Conservation (phyloP, 148 eudicot genomes). For the Arctostaphylos glauca region DNA sequence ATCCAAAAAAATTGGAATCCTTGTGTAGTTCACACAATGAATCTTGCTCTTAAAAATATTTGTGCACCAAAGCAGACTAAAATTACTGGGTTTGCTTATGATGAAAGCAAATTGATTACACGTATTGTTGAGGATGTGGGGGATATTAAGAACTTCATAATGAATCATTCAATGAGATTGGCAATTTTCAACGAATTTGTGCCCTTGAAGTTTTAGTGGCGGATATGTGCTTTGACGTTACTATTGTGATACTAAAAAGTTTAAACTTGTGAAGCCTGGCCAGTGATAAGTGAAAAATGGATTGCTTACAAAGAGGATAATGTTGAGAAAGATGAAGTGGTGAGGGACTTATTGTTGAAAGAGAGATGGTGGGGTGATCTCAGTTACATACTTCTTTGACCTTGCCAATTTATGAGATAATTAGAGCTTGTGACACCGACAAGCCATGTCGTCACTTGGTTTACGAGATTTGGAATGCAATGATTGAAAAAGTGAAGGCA, state of each 20-base stretch:
- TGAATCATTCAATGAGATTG: not conserved
- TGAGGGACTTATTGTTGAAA: not conserved
- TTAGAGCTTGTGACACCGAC: constrained; percentile 18
- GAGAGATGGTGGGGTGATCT: constrained; percentile 25
- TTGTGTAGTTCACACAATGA: not conserved
- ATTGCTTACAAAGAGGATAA: constrained; percentile 22
- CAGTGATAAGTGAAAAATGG: constrained; percentile 5
- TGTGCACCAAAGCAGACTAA: too few relatives aligned
- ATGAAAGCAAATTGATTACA: not conserved
- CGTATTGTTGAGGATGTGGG: not conserved
- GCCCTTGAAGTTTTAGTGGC: constrained; percentile 24
- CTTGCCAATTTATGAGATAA: constrained; percentile 5
- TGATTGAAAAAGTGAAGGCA: constrained; percentile 23
- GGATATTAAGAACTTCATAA: not conserved
- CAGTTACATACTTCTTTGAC: constrained; percentile 11
- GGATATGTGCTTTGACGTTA: constrained; percentile 19
- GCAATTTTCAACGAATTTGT: not conserved
- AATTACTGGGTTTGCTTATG: not conserved
- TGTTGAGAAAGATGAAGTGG: not conserved
- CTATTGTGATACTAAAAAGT: constrained; percentile 26
- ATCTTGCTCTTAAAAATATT: not conserved
- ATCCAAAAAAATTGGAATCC: not conserved
- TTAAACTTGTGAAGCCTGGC: constrained; percentile 9
- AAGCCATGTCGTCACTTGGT: constrained; percentile 19
- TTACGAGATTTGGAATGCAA: constrained; percentile 26